These are phyloP conservation scores for Penicillium flavigenum DNA, from an alignment of 495 filamentous ascomycete species.

Conservation along the genomic window DNA sequence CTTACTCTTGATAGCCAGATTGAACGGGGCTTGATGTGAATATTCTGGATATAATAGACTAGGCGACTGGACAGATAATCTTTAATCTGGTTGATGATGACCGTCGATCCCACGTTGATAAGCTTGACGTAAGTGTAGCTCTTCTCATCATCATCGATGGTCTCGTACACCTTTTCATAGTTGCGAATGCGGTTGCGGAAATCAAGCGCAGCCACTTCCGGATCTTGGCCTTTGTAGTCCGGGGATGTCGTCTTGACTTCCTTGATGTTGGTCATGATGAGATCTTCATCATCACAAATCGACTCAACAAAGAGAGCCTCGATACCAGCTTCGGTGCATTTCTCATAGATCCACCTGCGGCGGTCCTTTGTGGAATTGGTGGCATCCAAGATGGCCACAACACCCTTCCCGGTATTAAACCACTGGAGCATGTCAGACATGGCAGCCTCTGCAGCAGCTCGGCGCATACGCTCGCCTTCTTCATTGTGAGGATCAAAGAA, in stretches of 20 bases:
- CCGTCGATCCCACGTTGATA: constrained; percentile 91
- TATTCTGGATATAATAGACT: constrained; percentile 97
- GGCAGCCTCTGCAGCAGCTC: constrained; percentile 84
- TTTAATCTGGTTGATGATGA: constrained; percentile 95
- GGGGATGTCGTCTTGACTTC: constrained; percentile 97
- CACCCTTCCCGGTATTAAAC: constrained; percentile 70
- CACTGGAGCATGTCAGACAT: constrained; percentile 88
- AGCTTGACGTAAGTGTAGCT: constrained; percentile 92
- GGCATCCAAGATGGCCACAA: constrained; percentile 90
- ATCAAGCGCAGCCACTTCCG: constrained; percentile 82
- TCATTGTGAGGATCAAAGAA: constrained; percentile 90
- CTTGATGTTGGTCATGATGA: constrained; percentile 96
- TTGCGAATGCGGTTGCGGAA: constrained; percentile 93
- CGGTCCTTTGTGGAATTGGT: constrained; percentile 90
- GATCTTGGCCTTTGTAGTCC: constrained; percentile 92
- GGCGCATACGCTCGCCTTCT: constrained; percentile 86
- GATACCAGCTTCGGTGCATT: constrained; percentile 67
- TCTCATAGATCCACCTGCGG: constrained; percentile 87
- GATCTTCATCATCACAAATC: constrained; percentile 88
- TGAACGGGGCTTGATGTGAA: constrained; percentile 94
- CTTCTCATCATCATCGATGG: constrained; percentile 81
- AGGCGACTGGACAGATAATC: constrained; percentile 95
- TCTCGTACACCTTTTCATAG: constrained; percentile 94
- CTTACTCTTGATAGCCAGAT: constrained; percentile 95
- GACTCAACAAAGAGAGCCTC: constrained; percentile 95